phyloP scores from a whole-genome alignment of 2,329 filamentous ascomycete species.

The Cytospora schulzeri region DNA sequence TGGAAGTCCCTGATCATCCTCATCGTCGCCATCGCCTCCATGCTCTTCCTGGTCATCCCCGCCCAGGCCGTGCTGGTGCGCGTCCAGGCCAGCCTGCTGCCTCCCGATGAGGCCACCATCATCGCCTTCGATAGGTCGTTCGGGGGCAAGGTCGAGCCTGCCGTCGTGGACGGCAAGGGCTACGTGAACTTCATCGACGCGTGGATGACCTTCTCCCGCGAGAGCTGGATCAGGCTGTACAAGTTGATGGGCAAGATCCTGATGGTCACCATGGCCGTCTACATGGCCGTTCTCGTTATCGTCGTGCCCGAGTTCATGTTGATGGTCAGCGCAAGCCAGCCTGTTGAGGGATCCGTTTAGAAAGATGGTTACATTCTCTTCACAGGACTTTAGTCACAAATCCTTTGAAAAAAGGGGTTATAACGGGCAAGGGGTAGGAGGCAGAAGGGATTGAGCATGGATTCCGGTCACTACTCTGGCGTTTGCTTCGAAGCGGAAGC shows the following conservation, averaged over 20 bases:
- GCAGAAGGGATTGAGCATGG: background rate
- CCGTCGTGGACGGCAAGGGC: slow-evolving; percentile 71
- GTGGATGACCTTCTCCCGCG: slow-evolving; percentile 75
- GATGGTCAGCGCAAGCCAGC: slow-evolving; percentile 39
- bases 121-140: slow-evolving; percentile 91
- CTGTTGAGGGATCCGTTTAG: slow-evolving; percentile 13
- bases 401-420: background rate
- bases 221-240: slow-evolving; percentile 72
- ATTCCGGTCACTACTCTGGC: slow-evolving; percentile 4
- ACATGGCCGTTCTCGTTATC: slow-evolving; percentile 50
- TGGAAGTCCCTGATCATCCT: slow-evolving; percentile 52
- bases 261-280: slow-evolving; percentile 52
- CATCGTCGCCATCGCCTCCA: slow-evolving; percentile 50
- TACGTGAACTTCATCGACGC: slow-evolving; percentile 73
- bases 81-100: slow-evolving; percentile 83
- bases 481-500: background rate
- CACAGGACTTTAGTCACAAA: background rate
- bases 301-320: slow-evolving; percentile 56
- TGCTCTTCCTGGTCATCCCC: slow-evolving; percentile 71
- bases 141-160: slow-evolving; percentile 73
- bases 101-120: slow-evolving; percentile 79
- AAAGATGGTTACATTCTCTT: background rate
- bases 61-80: slow-evolving; percentile 76
- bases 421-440: background rate
- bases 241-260: slow-evolving; percentile 76